These are phyloP conservation scores for Zymoseptoria passerinii DNA, from an alignment of 2,329 filamentous ascomycete species.

Conservation along the genomic window DNA sequence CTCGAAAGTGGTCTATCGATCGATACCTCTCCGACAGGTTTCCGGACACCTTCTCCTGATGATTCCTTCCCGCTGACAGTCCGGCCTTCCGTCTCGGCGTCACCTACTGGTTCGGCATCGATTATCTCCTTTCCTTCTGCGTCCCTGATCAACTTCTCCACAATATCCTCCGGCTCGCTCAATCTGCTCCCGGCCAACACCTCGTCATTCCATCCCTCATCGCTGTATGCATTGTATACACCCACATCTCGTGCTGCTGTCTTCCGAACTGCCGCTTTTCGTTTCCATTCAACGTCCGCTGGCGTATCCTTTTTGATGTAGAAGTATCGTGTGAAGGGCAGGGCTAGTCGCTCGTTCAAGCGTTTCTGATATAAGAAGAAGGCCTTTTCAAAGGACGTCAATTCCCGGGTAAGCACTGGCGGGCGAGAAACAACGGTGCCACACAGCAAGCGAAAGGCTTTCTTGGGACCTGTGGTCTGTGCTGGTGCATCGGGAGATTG, in stretches of 20 bases:
- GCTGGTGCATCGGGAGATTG: slow-evolving; percentile 27
- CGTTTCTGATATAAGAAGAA: slow-evolving; percentile 97
- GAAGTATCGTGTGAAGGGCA: slow-evolving; percentile 83
- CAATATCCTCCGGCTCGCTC: slow-evolving; percentile 54
- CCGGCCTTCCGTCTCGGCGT: slow-evolving; percentile 38
- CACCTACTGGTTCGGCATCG: slow-evolving; percentile 41
- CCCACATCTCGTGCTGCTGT: slow-evolving; percentile 79
- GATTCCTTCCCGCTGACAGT: slow-evolving; percentile 31
- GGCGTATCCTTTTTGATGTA: slow-evolving; percentile 92
- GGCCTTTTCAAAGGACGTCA: slow-evolving; percentile 81
- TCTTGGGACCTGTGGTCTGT: slow-evolving; percentile 41
- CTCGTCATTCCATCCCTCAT: slow-evolving; percentile 85
- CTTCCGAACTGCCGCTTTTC: slow-evolving; percentile 69
- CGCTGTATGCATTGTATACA: slow-evolving; percentile 65
- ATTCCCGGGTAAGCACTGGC: slow-evolving; percentile 73
- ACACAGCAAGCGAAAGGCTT: slow-evolving; percentile 42
- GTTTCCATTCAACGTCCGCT: slow-evolving; percentile 78
- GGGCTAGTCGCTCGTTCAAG: slow-evolving; percentile 80
- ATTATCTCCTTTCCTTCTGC: slow-evolving; percentile 49
- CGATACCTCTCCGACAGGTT: slow-evolving; percentile 16
- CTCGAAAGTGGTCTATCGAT: slow-evolving; percentile 64
- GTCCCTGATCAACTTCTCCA: slow-evolving; percentile 65
- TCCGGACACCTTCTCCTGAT: slow-evolving; percentile 20
- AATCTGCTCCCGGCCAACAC: slow-evolving; percentile 64
- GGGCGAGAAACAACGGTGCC: slow-evolving; percentile 81